Evolutionary conservation across 371 early-diverging fungal species (phyloP), one percentile per base, ranked within the genome.

Genomic region (Mucor lusitanicus): DNA sequence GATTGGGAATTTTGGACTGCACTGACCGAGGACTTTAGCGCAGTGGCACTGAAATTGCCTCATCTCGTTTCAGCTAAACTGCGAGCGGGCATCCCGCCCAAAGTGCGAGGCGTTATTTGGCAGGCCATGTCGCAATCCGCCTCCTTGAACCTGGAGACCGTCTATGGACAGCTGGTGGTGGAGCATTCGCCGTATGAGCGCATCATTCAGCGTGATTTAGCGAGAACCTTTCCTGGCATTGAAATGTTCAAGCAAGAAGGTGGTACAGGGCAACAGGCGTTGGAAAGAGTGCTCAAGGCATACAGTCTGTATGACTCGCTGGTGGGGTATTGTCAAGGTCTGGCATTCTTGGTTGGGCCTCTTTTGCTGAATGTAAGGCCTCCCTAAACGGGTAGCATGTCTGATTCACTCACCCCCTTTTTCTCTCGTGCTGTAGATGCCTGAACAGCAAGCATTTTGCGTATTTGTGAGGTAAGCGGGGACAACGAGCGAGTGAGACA

Each of bases 321-420:
- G 64, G 93, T 98, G 17, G 99, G 99, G 4, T 95, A 98, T 76
- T 98, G 98, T 79, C 98, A 98, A 84, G 98, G 98, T 25, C 81
- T 98, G n/a, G 91, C 95, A 11, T 97, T 97, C 74, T 75, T 98
- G 37, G 96, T 93, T 1, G 98, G 95, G 4, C 93, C 96, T n/a
- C 68, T 98, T 65, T 81, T 98, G 56, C 86, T 96, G 81, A 94
- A 96, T 79, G 92, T 92, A 87, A 50, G 64, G 3, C 39, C 21
- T 65, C 35, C 37, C 21, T 77, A 11, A 50, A 50, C 19, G n/a
- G n/a, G n/a, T 48, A 23, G 15, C 13, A 48, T 11, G 23, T 48
- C 48, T 35, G 37, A 12, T 35, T 21, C 12, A 21, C 5, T 27
- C 13, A 27, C 15, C 15, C 53, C 13, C 27, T 13, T 13, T 53